A percentile compares a stretch with the other conserved stretches of the same genome.
These are phyloP conservation scores for Mollisiaceae sp. DNA, from an alignment of 2,329 filamentous ascomycete species.

Conservation along the genomic window DNA sequence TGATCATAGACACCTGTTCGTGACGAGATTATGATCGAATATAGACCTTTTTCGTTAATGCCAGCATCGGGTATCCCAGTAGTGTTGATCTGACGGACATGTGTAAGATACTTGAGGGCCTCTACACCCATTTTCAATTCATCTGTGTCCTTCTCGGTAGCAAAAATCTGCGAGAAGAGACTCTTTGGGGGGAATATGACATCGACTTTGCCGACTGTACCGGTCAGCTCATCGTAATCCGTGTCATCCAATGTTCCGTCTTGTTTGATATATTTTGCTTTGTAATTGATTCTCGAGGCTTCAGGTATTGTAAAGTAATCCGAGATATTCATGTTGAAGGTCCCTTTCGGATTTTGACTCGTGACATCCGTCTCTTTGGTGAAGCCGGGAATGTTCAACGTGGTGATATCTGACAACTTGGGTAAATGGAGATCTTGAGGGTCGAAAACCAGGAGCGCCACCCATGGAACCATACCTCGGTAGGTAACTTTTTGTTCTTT, in stretches of 20 bases:
- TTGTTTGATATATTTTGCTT: constrained; percentile 12
- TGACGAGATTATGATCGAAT: constrained; percentile 44
- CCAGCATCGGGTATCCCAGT: constrained; percentile 46
- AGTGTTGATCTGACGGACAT: constrained; percentile 49
- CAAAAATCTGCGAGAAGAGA: not conserved
- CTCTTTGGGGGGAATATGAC: not conserved
- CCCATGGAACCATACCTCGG: constrained; percentile 45
- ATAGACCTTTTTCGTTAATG: constrained; percentile 43
- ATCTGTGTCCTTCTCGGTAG: not conserved
- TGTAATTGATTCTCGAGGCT: constrained; percentile 12
- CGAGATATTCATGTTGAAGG: constrained; percentile 14
- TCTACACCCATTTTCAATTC: not conserved
- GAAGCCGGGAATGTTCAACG: constrained; percentile 3
- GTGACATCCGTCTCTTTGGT: not conserved
- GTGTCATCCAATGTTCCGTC: not conserved
- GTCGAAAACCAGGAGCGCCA: constrained; percentile 47
- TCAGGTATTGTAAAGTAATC: constrained; percentile 16
- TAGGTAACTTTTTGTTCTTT: not conserved
- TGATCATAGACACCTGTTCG: constrained; percentile 44
- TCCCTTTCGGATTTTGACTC: not conserved
- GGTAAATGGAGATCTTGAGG: constrained; percentile 44
- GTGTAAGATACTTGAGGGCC: constrained; percentile 33
- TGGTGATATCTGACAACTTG: not conserved
- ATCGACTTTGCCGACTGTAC: not conserved
- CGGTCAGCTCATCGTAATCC: not conserved